These are phyloP conservation scores for Vanderwaltozyma tropicalis DNA, from an alignment of 805 yeast species.

Conservation along the genomic window DNA sequence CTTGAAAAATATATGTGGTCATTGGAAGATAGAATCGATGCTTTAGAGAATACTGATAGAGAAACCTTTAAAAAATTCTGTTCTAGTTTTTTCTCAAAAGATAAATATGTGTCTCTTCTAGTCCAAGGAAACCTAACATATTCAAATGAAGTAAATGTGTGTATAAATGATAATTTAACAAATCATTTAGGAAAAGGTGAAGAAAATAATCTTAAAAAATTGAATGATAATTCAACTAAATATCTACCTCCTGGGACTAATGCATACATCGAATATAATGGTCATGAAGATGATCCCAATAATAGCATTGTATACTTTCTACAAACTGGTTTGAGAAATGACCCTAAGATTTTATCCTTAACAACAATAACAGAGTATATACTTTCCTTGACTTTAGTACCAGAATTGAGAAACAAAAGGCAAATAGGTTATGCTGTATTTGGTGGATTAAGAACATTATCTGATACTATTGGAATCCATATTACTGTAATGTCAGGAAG, in stretches of 20 bases:
- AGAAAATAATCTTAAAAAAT: background rate
- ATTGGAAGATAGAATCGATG: constrained; percentile 45
- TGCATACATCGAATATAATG: constrained; percentile 25
- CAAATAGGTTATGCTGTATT: constrained; percentile 54
- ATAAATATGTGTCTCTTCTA: constrained; percentile 31
- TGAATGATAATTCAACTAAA: constrained; percentile 29
- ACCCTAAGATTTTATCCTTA: constrained; percentile 29
- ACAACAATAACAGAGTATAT: constrained; percentile 39
- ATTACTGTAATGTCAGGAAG: constrained; percentile 46
- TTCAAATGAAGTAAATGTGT: constrained; percentile 18
- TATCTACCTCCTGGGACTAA: constrained; percentile 30
- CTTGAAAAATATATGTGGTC: constrained; percentile 50
- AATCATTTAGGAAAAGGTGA: constrained; percentile 15
- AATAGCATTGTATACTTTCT: constrained; percentile 43
- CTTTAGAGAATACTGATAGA: constrained; percentile 40
- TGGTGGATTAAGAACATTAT: constrained; percentile 44
- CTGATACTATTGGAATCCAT: constrained; percentile 49
- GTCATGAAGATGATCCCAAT: constrained; percentile 39
- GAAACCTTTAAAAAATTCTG: constrained; percentile 28
- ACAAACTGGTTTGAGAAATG: constrained; percentile 44
- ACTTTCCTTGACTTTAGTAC: constrained; percentile 34
- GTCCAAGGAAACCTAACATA: constrained; percentile 40
- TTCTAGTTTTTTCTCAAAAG: constrained; percentile 8
- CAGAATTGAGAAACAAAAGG: constrained; percentile 42
- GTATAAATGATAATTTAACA: constrained; percentile 20